These are phyloP conservation scores for Fusarium napiforme DNA, from an alignment of 2,329 filamentous ascomycete genomes.

Conservation along the genomic window DNA sequence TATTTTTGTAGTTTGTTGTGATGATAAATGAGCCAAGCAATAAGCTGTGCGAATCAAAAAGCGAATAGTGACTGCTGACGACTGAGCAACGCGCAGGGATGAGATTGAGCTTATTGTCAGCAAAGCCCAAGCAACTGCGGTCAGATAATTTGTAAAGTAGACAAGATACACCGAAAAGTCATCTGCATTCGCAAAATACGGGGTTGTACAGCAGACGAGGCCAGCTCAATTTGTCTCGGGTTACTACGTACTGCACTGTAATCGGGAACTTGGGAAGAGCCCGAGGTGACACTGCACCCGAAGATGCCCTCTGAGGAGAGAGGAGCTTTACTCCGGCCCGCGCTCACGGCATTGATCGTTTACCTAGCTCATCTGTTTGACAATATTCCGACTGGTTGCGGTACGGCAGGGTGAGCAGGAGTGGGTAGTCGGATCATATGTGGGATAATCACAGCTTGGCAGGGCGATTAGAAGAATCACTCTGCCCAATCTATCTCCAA, in stretches of 20 bases:
- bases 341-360: constrained; percentile 19
- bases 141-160: neutral
- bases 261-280: neutral
- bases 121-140: neutral
- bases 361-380: constrained; percentile 19
- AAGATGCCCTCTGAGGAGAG: too few species aligned
- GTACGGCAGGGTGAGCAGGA: neutral
- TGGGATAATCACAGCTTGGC: constrained; percentile 28
- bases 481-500: constrained; percentile 3
- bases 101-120: constrained; percentile 20
- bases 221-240: neutral
- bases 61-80: neutral
- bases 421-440: constrained; percentile 31
- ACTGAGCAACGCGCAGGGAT: neutral
- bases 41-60: neutral
- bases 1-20: neutral
- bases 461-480: neutral
- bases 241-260: neutral
- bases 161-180: neutral
- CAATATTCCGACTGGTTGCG: constrained; percentile 23
- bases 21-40: constrained; percentile 8
- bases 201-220: constrained; percentile 15
- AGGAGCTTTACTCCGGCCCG: constrained; percentile 13
- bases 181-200: constrained; percentile 4
- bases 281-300: constrained; percentile 11